Evolutionary conservation across 805 yeast species (phyloP).

Genomic region (Hanseniaspora taiwanica): DNA sequence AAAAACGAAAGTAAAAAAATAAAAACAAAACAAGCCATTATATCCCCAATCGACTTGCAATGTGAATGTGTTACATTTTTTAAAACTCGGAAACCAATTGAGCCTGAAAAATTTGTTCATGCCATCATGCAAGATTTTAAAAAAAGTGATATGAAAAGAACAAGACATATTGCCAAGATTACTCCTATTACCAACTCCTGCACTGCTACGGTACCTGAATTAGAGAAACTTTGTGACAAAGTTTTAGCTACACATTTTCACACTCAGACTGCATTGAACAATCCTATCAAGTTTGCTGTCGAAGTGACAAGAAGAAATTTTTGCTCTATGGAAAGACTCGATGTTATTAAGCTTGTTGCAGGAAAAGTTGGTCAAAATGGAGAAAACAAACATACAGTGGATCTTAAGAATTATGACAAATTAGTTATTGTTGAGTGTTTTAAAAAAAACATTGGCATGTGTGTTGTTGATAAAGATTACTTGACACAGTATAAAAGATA

Average conservation of each 20-base stretch:
- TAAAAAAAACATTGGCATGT: conserved; percentile 77
- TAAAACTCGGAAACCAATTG: conserved; percentile 65
- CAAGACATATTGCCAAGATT: conserved; percentile 63
- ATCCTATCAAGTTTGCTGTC: conserved; percentile 52
- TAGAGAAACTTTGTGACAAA: conserved; percentile 41
- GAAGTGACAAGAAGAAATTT: conserved; percentile 71
- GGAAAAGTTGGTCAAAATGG: conserved; percentile 50
- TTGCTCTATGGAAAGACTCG: conserved; percentile 54
- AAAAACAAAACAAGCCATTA: conserved; percentile 31
- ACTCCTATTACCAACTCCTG: conserved; percentile 72
- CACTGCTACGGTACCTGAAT: conserved; percentile 56
- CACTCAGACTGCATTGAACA: conserved; percentile 23
- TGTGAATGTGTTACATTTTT: conserved; percentile 80
- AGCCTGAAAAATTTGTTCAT: conserved; percentile 60
- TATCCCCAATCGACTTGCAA: conserved; percentile 47
- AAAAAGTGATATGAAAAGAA: conserved; percentile 32
- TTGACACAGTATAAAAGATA: conserved; percentile 44
- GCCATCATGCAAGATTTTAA: conserved; percentile 49
- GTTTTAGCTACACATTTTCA: conserved; percentile 65
- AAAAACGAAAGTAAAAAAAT: conserved; percentile 25
- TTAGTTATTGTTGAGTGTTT: conserved; percentile 77
- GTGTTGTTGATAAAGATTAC: conserved; percentile 56
- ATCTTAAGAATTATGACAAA: conserved; percentile 65
- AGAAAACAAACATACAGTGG: conserved; percentile 56
- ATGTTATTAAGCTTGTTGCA: conserved; percentile 63